Evolutionary conservation across 176 grass and related monocot species (phyloP).

Genomic region (Alloteropsis semialata): DNA sequence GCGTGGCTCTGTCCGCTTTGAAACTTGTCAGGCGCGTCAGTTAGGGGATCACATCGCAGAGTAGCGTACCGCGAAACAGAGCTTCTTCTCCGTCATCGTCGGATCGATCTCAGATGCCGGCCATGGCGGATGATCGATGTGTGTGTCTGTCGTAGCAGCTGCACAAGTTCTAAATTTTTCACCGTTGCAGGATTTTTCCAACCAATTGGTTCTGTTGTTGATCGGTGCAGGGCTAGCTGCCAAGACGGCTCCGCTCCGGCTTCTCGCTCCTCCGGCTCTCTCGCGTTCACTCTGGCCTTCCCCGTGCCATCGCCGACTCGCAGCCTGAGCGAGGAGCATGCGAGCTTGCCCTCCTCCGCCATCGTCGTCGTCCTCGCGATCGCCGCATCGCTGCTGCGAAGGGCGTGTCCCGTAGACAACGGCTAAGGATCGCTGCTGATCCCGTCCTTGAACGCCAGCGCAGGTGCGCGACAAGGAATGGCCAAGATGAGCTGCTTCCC

Average conservation of each 20-base stretch:
- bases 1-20: background rate
- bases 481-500: slow-evolving; percentile 75
- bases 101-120: background rate
- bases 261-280: slow-evolving; percentile 24
- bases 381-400: slow-evolving; percentile 37
- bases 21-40: background rate
- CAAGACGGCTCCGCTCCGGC: slow-evolving; percentile 45
- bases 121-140: slow-evolving; percentile 5
- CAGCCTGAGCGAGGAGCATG: slow-evolving; percentile 64
- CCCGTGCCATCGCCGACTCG: slow-evolving; percentile 28
- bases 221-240: slow-evolving; percentile 32
- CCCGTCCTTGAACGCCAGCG: background rate
- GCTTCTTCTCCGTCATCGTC: background rate
- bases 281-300: slow-evolving; percentile 76
- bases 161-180: background rate
- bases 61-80: background rate
- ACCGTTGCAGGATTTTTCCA: background rate
- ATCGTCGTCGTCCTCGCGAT: slow-evolving; percentile 11
- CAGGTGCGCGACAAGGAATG: slow-evolving; percentile 32
- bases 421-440: slow-evolving; percentile 42
- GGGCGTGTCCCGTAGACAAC: slow-evolving; percentile 70
- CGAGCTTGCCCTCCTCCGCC: slow-evolving; percentile 11
- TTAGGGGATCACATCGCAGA: background rate
- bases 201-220: background rate
- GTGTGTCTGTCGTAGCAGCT: background rate